A percentile compares a stretch with the other conserved stretches of the same genome.
These are phyloP conservation scores for Alloteropsis semialata DNA, from an alignment of 176 grass and related monocot species.

Conservation along the genomic window DNA sequence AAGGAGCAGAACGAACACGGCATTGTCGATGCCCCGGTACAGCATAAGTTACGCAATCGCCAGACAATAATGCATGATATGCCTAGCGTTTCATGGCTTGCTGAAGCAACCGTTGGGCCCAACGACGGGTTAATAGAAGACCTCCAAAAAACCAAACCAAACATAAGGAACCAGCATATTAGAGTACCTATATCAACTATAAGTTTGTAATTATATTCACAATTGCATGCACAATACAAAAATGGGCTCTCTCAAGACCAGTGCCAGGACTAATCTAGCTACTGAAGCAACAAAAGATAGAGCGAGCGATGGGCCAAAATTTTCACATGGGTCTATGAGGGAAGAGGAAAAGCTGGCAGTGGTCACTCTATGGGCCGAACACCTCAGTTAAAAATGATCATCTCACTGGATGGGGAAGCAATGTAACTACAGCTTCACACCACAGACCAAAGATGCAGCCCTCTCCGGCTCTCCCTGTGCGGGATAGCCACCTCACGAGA, in stretches of 20 bases:
- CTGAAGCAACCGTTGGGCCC: neutral
- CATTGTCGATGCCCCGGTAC: neutral
- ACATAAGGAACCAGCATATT: neutral
- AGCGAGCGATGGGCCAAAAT: neutral
- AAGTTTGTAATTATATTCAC: neutral
- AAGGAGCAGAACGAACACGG: neutral
- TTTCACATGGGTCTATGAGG: neutral
- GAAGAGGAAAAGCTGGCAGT: neutral
- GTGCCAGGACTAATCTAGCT: neutral
- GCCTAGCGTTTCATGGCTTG: neutral
- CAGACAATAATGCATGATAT: neutral
- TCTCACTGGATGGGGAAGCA: constrained; percentile 2
- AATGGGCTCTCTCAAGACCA: neutral
- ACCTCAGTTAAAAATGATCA: neutral
- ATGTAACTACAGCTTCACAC: constrained; percentile 12
- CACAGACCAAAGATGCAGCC: neutral
- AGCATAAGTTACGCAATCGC: neutral
- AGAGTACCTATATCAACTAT: neutral
- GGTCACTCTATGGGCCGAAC: neutral
- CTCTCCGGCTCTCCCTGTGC: neutral
- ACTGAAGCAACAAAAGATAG: neutral
- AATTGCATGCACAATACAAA: constrained; percentile 3
- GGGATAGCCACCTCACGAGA: neutral
- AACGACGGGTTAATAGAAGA: neutral
- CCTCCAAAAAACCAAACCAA: neutral